phyloP scores from a whole-genome alignment of 164 flowering plant genomes.

The Tinospora cordifolia region DNA sequence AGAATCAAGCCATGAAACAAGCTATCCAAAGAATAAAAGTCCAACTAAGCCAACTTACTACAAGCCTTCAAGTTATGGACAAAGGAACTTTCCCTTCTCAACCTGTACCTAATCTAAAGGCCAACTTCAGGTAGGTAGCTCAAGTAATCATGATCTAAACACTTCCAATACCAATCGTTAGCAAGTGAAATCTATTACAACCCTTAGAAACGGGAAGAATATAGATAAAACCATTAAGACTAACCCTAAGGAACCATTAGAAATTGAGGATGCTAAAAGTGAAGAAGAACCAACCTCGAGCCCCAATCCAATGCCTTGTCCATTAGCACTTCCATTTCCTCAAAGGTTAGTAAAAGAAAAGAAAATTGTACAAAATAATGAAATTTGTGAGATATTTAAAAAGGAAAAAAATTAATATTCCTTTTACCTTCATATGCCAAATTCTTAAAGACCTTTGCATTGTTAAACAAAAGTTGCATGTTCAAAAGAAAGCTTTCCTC shows the following conservation, averaged over 20 bases:
- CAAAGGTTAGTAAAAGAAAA: neutral
- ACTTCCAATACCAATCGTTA: neutral
- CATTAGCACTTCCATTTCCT: neutral
- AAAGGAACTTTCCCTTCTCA: neutral
- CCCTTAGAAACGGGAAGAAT: neutral
- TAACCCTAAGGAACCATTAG: neutral
- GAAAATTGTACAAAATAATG: neutral
- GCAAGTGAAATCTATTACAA: neutral
- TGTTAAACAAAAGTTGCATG: neutral
- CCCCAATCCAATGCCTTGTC: no score
- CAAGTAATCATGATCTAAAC: neutral
- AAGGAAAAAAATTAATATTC: neutral
- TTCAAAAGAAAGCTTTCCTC: neutral
- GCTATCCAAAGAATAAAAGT: no score
- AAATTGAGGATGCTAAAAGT: neutral
- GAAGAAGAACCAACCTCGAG: no score
- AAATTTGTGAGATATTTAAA: neutral
- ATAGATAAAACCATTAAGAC: neutral
- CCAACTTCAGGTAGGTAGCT: neutral
- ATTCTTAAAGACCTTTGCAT: constrained; percentile 3
- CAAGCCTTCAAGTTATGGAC: neutral
- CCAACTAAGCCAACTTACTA: neutral
- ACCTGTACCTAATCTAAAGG: neutral
- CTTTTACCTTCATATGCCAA: neutral
- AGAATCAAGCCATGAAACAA: no score